Conservation (phyloP, 352 stramenopile species). For the Thalassiosira livingstoniorum region DNA sequence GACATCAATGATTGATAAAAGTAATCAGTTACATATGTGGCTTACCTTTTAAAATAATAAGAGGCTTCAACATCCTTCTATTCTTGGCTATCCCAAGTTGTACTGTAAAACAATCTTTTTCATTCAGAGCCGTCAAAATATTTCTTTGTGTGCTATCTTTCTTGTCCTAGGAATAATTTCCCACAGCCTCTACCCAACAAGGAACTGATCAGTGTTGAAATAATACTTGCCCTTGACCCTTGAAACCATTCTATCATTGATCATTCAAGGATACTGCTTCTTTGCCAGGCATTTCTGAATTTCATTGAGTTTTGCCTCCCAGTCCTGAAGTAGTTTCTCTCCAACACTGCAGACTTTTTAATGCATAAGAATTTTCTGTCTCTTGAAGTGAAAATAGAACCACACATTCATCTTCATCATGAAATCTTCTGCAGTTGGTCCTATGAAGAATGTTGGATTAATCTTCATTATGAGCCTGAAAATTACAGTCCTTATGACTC, state of each 20-base stretch:
- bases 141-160: constrained; percentile 19
- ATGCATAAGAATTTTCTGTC: background rate
- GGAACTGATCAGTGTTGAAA: constrained; percentile 41
- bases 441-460: too few relatives aligned
- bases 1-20: too few relatives aligned
- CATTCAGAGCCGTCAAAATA: constrained; percentile 24
- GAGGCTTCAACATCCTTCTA: constrained; percentile 28
- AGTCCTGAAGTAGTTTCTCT: background rate
- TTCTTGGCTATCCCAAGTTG: constrained; percentile 19
- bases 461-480: too few relatives aligned
- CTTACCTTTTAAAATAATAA: constrained; percentile 41
- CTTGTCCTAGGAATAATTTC: constrained; percentile 17
- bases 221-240: constrained; percentile 5
- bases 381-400: constrained; percentile 11
- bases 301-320: background rate
- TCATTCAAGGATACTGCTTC: background rate
- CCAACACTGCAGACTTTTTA: background rate
- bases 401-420: constrained; percentile 2
- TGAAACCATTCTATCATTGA: background rate
- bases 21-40: too few relatives aligned
- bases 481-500: too few relatives aligned
- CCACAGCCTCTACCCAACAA: constrained; percentile 27
- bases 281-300: background rate
- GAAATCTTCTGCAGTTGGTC: too few relatives aligned
- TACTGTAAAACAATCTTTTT: constrained; percentile 36